phyloP scores from a whole-genome alignment of 371 early-diverging fungal genomes.

The Actinomortierella ambigua region DNA sequence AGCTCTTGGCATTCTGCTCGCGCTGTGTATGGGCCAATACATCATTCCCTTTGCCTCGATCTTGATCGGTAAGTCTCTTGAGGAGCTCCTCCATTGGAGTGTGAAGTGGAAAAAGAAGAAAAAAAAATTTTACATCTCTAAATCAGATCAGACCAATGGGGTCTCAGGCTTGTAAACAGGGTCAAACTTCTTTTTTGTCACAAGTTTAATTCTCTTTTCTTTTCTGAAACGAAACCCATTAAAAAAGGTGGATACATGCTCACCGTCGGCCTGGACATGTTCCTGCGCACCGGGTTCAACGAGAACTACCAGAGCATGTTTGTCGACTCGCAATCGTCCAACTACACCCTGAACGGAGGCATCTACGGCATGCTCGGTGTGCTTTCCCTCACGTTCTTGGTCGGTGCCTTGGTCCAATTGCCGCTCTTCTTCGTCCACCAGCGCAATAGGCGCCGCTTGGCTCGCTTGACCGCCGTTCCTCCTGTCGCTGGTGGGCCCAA shows the following conservation, averaged over 20 bases:
- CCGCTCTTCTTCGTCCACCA: conserved; percentile 9
- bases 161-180: too few species aligned
- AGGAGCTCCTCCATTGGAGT: background rate
- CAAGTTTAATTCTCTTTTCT: too few species aligned
- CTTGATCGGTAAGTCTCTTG: conserved; percentile 44
- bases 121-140: background rate
- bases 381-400: conserved; percentile 14
- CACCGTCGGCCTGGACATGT: conserved; percentile 58
- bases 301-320: conserved; percentile 52
- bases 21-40: conserved; percentile 45
- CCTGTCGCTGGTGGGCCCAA: too few species aligned
- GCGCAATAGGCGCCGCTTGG: conserved; percentile 4
- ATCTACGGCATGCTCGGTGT: conserved; percentile 31
- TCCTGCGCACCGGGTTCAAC: conserved; percentile 58
- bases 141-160: too few species aligned
- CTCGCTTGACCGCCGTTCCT: conserved; percentile 7
- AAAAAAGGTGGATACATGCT: conserved; percentile 49
- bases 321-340: conserved; percentile 3
- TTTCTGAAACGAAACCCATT: too few species aligned
- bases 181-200: too few species aligned
- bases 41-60: conserved; percentile 51
- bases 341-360: conserved; percentile 13
- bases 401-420: conserved; percentile 20
- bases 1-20: conserved; percentile 42
- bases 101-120: too few species aligned